Base-by-base conservation (phyloP, 495 filamentous ascomycete genomes). In the Talaromyces liani region DNA sequence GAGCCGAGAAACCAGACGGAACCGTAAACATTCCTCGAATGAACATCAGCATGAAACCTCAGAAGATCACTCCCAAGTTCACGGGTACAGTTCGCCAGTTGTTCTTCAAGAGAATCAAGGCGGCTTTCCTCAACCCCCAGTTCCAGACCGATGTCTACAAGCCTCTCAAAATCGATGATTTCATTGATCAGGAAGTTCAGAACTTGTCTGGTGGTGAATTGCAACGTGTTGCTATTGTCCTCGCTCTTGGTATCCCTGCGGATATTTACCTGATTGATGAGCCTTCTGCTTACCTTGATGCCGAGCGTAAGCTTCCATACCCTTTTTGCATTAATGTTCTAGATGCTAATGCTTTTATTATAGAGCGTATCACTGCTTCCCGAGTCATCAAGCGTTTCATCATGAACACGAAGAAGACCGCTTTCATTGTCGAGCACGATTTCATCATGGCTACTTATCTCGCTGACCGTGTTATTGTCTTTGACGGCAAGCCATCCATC, bases 81-180 rank as follows among this genome's bases (percentile, higher is more conserved):
- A 85, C 89, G 67, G 93, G 93, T 60, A 96, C 92, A n/a, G 93
- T 96, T 41, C 88, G 92, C 41, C 91, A 96, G 73, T 84, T 96
- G 58, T 92, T 95, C 80, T 91, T 94, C 82, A 96, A 95, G 87
- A 91, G 92, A 80, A 98, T 98, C 78, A 96, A 95, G 84, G 86
- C 91, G 53, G 88, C 94, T 16, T 98, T 98, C 85, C 79, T 98
- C 66, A 93, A 87, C 59, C 94, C 94, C 5, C 93, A 97, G 74
- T 98, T 98, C 82, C 93, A 98, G 79, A 98, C 94, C 18, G 94
- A 98, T 78, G 95, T 98, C 63, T 96, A 98, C 81, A 98, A 98
- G 80, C 94, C 94, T 16, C 85, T 98, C 55, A 94, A 93, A 77
- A 85, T 98, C 59, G 95, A 98, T 41, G 95, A 98, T 71, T 98